Evolutionary conservation across 495 filamentous ascomycete genomes (phyloP), one percentile per base, ranked within the genome.

Genomic region (Neurospora sp.): DNA sequence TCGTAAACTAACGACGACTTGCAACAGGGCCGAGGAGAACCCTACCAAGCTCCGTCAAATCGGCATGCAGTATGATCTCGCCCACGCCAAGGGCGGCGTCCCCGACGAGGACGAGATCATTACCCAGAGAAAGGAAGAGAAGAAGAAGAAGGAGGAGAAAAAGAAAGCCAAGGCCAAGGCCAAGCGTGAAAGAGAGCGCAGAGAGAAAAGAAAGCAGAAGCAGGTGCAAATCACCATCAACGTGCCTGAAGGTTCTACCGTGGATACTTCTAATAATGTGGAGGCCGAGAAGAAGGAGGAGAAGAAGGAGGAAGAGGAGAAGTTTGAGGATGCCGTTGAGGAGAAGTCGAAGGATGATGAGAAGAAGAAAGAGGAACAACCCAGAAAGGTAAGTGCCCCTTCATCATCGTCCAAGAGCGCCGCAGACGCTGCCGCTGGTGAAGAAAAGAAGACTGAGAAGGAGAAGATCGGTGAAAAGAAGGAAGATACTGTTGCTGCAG

Each of bases 11-110:
- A 70, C 24, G 9, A 70, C 31, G 5, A 28, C 48, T 24, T 15
- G 37, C 5, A 39, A 59, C 71, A 75, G 74, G 36, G 90, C 89
- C 37, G 82, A 85, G 11, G 79, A 75, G 3, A 85, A 86, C 54
- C 89, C 91, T 17, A 88, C 91, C 71, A 94, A 94, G 78, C 84
- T 94, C 7, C 86, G 93, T 1, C 88, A 91, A 74, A 87, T 92
- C 19, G 92, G 91, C 21, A 86, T 91, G 69, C 89, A 88, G 21
- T 93, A 93, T 71, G 91, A 93, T 76, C 84, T 93, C 4, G 90
- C 92, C 8, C 89, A 92, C 74, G 89, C 89, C 10, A 24, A 91
- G 88, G 78, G 90, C 85, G 91, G 94, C 74, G 91, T 88, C 77
- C 85, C 84, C 39, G 91, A 93, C 77, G 82, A 86, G 54, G 89